Evolutionary conservation across 2,329 filamentous ascomycete species (phyloP).

Genomic region (Pseudogymnoascus sp.): DNA sequence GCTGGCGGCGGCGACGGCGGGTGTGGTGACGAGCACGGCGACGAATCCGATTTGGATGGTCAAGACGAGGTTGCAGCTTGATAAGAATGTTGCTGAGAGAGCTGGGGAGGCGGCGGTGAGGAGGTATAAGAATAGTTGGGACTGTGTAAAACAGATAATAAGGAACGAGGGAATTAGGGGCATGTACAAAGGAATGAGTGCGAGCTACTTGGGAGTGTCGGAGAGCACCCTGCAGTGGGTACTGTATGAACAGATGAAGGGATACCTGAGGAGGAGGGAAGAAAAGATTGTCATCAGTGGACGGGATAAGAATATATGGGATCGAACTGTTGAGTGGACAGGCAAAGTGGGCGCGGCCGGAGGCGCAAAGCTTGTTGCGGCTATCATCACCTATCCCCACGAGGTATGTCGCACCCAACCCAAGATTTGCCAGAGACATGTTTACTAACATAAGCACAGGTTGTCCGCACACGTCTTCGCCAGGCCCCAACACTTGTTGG

Average conservation of each 20-base stretch:
- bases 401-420: conserved; percentile 51
- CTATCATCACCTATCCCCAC: conserved; percentile 82
- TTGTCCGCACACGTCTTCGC: conserved; percentile 74
- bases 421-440: not conserved
- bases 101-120: conserved; percentile 48
- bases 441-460: conserved; percentile 37
- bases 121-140: conserved; percentile 78
- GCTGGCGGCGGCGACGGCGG: conserved; percentile 66
- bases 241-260: conserved; percentile 88
- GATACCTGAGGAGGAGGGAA: conserved; percentile 58
- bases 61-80: conserved; percentile 86
- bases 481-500: conserved; percentile 67
- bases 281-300: conserved; percentile 50
- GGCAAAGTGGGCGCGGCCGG: conserved; percentile 75
- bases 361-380: conserved; percentile 76
- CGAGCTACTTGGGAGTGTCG: conserved; percentile 82
- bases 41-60: conserved; percentile 97
- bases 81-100: conserved; percentile 68
- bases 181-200: conserved; percentile 83
- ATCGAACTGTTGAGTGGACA: conserved; percentile 68
- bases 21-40: conserved; percentile 78
- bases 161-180: conserved; percentile 73
- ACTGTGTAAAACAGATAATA: conserved; percentile 78
- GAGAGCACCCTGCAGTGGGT: conserved; percentile 93
- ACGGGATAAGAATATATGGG: conserved; percentile 60